Percentiles rank a stretch among this genome's conserved stretches.
Conservation (phyloP, 768 basidiomycete genomes). For the Serendipita sp. region DNA sequence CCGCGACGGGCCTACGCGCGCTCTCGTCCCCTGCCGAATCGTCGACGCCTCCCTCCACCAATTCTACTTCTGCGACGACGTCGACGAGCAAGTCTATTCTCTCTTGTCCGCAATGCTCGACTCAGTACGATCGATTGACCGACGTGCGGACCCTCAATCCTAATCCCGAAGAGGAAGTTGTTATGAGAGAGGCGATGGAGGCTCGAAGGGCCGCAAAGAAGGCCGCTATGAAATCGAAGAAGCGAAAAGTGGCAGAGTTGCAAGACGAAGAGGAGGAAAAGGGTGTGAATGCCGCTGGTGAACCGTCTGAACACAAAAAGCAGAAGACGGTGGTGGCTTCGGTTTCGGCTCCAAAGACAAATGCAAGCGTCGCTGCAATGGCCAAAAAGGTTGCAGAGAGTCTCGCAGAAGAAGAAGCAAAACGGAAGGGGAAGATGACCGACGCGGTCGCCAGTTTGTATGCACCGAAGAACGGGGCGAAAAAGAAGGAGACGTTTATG, state of each 20-base stretch:
- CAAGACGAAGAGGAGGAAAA: slow-evolving; percentile 14
- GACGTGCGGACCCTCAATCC: slow-evolving; percentile 62
- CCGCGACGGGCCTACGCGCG: slow-evolving; percentile 65
- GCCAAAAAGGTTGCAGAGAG: slow-evolving; percentile 54
- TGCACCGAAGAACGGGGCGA: slow-evolving; percentile 35
- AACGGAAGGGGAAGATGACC: slow-evolving; percentile 63
- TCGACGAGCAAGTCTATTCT: slow-evolving; percentile 23
- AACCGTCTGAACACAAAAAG: neutral
- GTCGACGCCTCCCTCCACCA: slow-evolving; percentile 16
- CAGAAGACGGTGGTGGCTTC: neutral
- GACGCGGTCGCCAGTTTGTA: slow-evolving; percentile 77
- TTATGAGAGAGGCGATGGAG: slow-evolving; percentile 41
- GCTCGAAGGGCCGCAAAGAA: slow-evolving; percentile 41
- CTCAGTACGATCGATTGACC: slow-evolving; percentile 41
- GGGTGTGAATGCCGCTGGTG: neutral
- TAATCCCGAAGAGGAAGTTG: slow-evolving; percentile 42
- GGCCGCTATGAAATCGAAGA: slow-evolving; percentile 33
- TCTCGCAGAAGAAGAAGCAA: slow-evolving; percentile 66
- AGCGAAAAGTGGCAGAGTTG: slow-evolving; percentile 37
- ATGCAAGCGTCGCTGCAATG: slow-evolving; percentile 38
- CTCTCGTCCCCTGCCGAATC: slow-evolving; percentile 29
- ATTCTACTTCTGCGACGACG: slow-evolving; percentile 14
- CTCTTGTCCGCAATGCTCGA: slow-evolving; percentile 64
- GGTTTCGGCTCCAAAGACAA: slow-evolving; percentile 26
- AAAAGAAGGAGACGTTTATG: slow-evolving; percentile 75